These are phyloP conservation scores for Neofusicoccum umdonicola DNA, from an alignment of 2,329 filamentous ascomycete species.

Conservation along the genomic window DNA sequence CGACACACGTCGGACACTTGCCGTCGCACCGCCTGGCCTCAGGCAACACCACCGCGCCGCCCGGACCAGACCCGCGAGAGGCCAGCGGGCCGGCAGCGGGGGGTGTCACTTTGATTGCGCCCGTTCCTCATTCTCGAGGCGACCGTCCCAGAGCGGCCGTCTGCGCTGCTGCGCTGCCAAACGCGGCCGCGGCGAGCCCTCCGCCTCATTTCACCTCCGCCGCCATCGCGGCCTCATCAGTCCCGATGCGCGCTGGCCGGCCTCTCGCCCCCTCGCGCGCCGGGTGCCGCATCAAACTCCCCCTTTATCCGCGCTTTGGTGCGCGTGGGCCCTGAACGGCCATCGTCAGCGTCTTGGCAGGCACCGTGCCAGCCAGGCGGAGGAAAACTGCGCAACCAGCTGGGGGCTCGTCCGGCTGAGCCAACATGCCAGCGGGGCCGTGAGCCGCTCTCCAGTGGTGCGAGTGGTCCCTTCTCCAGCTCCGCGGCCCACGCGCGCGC, in stretches of 20 bases:
- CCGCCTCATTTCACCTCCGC: not conserved
- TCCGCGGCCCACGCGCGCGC: not conserved
- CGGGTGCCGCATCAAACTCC: not conserved
- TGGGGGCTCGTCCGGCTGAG: not conserved
- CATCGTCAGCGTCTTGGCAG: slow-evolving; percentile 9
- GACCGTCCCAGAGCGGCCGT: not conserved
- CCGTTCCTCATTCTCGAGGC: not conserved
- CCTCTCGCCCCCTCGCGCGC: not conserved
- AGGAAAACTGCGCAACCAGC: too few species aligned
- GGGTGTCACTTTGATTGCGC: slow-evolving; percentile 3
- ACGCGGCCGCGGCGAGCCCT: not conserved
- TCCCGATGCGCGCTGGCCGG: not conserved
- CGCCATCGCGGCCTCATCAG: not conserved
- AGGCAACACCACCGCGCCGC: not conserved
- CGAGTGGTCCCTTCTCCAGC: not conserved
- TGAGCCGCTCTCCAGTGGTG: not conserved
- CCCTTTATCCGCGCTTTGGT: not conserved
- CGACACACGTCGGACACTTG: not conserved
- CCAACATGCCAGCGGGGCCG: too few species aligned
- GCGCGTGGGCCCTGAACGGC: not conserved
- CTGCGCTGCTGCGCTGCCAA: not conserved
- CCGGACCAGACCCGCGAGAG: not conserved
- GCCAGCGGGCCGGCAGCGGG: not conserved
- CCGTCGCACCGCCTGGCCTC: not conserved
- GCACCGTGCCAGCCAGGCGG: slow-evolving; percentile 1